Evolutionary conservation across 2,329 filamentous ascomycete genomes (phyloP).

Genomic region (Microdochium nivale): DNA sequence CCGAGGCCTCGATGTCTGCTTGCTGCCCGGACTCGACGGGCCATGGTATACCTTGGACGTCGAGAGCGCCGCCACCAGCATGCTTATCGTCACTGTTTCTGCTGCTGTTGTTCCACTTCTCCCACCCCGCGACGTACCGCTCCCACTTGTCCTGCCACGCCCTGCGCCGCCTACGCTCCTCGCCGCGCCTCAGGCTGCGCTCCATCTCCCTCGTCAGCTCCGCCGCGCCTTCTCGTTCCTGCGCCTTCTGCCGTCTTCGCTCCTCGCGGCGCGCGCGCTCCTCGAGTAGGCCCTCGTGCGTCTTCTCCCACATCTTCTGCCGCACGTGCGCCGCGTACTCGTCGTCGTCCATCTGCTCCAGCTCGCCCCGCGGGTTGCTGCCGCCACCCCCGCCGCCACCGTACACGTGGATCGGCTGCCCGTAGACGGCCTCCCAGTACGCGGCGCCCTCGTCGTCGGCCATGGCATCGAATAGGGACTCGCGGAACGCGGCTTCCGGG

Average conservation of each 20-base stretch:
- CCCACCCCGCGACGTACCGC: constrained; percentile 50
- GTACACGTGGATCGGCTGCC: constrained; percentile 85
- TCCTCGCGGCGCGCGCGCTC: constrained; percentile 58
- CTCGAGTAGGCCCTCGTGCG: constrained; percentile 72
- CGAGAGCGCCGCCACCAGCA: neutral
- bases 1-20: constrained; percentile 44
- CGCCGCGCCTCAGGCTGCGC: constrained; percentile 56
- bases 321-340: constrained; percentile 85
- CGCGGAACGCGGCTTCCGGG: constrained; percentile 72
- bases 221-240: constrained; percentile 25
- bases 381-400: constrained; percentile 36
- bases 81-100: neutral
- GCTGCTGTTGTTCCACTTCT: constrained; percentile 9
- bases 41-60: constrained; percentile 47
- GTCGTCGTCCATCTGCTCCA: constrained; percentile 86
- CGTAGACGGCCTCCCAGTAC: constrained; percentile 96
- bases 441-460: constrained; percentile 92
- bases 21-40: constrained; percentile 57
- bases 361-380: constrained; percentile 36
- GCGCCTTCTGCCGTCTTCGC: constrained; percentile 34
- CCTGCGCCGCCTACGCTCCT: constrained; percentile 49
- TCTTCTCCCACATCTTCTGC: constrained; percentile 91
- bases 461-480: constrained; percentile 93
- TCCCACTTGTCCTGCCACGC: constrained; percentile 54
- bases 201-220: constrained; percentile 58